phyloP scores from a whole-genome alignment of 148 eudicot genomes.

The Beta vulgaris region DNA sequence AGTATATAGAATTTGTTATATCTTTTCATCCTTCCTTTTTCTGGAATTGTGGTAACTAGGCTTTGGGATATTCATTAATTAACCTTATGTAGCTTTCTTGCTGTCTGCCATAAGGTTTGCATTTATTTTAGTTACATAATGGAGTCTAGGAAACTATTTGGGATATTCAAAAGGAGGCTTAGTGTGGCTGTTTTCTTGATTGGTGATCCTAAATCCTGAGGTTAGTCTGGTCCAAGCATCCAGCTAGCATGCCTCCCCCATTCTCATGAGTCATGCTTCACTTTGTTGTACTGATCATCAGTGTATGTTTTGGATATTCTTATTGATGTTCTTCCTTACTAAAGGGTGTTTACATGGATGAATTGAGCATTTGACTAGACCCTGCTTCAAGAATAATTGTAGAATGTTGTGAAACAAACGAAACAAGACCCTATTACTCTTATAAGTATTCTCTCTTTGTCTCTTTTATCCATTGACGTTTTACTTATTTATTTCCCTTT shows the following conservation, averaged over 20 bases:
- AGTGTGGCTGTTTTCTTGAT: conserved; percentile 90
- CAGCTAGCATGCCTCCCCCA: too few species aligned
- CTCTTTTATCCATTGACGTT: not conserved
- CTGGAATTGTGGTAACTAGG: too few species aligned
- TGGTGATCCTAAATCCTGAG: conserved; percentile 78
- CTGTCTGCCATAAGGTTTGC: too few species aligned
- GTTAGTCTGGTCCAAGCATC: too few species aligned
- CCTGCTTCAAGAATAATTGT: conserved; percentile 91
- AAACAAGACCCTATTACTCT: conserved; percentile 79
- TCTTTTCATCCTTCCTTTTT: too few species aligned
- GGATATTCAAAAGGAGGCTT: conserved; percentile 93
- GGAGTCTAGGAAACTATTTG: conserved; percentile 68
- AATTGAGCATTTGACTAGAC: conserved; percentile 90
- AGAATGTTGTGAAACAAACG: conserved; percentile 85
- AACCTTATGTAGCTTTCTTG: too few species aligned
- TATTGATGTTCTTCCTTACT: conserved; percentile 8
- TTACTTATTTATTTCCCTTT: too few species aligned
- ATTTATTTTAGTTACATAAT: too few species aligned
- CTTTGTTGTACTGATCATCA: not conserved
- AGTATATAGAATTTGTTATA: too few species aligned
- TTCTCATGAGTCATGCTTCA: too few species aligned
- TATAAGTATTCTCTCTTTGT: conserved; percentile 53
- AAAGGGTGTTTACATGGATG: conserved; percentile 95
- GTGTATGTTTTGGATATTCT: not conserved
- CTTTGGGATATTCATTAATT: too few species aligned